phyloP scores from a whole-genome alignment of 345 rosid species.

The Draba incana region DNA sequence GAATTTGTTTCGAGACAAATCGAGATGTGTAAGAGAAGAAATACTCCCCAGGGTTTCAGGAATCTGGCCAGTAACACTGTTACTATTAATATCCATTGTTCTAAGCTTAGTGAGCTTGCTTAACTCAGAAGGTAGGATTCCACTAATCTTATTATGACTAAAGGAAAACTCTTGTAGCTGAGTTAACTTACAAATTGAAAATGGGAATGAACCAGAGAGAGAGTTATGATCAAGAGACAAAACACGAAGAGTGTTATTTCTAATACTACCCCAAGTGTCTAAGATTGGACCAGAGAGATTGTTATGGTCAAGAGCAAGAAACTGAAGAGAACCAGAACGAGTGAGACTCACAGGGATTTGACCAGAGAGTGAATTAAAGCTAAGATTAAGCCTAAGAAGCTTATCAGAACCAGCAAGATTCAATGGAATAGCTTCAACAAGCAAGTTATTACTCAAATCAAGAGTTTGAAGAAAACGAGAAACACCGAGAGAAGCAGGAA shows the following conservation, averaged over 20 bases:
- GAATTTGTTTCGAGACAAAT: slow-evolving; percentile 64
- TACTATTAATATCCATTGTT: slow-evolving; percentile 60
- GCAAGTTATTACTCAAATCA: slow-evolving; percentile 71
- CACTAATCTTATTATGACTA: slow-evolving; percentile 60
- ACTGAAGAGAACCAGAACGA: slow-evolving; percentile 51
- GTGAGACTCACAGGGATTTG: slow-evolving; percentile 52
- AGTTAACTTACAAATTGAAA: slow-evolving; percentile 49
- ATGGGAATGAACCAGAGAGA: slow-evolving; percentile 62
- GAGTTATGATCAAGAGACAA: slow-evolving; percentile 50
- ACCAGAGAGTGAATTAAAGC: slow-evolving; percentile 64
- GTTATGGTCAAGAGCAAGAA: slow-evolving; percentile 64
- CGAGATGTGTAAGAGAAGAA: slow-evolving; percentile 51
- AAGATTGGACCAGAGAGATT: slow-evolving; percentile 57
- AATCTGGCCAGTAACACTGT: slow-evolving; percentile 61
- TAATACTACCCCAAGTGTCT: slow-evolving; percentile 55
- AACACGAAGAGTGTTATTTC: slow-evolving; percentile 42
- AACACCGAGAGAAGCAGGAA: slow-evolving; percentile 76
- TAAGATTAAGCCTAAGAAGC: slow-evolving; percentile 63
- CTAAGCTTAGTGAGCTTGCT: slow-evolving; percentile 60
- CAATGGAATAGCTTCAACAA: slow-evolving; percentile 60
- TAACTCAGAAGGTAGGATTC: slow-evolving; percentile 56
- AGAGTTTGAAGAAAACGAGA: slow-evolving; percentile 72
- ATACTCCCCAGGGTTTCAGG: slow-evolving; percentile 60
- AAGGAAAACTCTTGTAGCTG: slow-evolving; percentile 59
- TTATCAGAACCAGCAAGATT: slow-evolving; percentile 68